Evolutionary conservation across 257 asterid species (phyloP).

Genomic region (Solanum medicagineum): DNA sequence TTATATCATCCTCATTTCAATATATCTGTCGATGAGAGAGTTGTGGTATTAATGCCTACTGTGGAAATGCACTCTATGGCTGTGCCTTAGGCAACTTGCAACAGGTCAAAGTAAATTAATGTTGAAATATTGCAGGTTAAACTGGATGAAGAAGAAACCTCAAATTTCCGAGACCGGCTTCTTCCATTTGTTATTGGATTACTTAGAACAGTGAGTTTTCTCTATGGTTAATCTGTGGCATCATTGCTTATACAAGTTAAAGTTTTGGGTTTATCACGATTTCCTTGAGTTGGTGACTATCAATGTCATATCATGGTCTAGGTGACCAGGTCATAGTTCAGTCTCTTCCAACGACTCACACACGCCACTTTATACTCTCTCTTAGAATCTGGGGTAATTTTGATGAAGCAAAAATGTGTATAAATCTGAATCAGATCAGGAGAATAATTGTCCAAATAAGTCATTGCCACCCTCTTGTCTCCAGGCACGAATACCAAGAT

Average conservation of each 20-base stretch:
- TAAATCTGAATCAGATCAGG: not conserved
- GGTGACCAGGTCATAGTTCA: not conserved
- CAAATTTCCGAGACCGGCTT: conserved; percentile 77
- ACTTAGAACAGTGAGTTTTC: conserved; percentile 80
- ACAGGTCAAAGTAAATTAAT: conserved; percentile 2
- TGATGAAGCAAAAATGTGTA: not conserved
- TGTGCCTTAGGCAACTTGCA: not conserved
- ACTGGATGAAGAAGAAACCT: conserved; percentile 65
- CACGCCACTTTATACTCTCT: not conserved
- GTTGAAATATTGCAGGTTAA: conserved; percentile 44
- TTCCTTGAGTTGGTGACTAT: not conserved
- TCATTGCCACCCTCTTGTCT: too few relatives aligned
- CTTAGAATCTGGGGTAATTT: not conserved
- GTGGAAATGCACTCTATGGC: not conserved
- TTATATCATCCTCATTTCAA: not conserved
- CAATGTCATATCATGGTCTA: not conserved
- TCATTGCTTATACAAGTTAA: not conserved
- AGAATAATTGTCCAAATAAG: too few relatives aligned
- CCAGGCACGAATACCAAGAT: too few relatives aligned
- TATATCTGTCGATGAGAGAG: not conserved
- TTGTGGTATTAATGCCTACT: not conserved
- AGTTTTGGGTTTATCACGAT: not conserved
- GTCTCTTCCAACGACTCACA: not conserved
- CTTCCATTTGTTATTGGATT: conserved; percentile 92
- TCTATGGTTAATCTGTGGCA: not conserved